Evolutionary conservation across 1,139 yeast genomes (phyloP).

Genomic region (Lodderomyces jiufengensis): DNA sequence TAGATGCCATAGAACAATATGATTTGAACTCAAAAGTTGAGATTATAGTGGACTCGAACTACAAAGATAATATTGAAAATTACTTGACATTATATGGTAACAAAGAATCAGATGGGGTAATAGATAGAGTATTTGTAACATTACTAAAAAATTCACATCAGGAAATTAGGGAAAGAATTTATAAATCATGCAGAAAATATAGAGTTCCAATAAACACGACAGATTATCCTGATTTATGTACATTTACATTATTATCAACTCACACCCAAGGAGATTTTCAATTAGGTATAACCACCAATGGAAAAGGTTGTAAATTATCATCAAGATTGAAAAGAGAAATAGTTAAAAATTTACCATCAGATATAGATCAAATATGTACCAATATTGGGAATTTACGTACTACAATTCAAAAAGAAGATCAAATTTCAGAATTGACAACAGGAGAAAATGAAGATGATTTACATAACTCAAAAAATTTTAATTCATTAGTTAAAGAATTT

Average conservation of each 20-base stretch:
- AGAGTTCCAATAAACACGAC: slow-evolving; percentile 82
- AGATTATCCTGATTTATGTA: slow-evolving; percentile 67
- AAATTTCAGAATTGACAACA: slow-evolving; percentile 26
- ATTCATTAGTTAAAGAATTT: slow-evolving; percentile 60
- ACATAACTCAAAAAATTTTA: slow-evolving; percentile 54
- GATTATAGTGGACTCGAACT: slow-evolving; percentile 13
- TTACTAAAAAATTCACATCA: slow-evolving; percentile 25
- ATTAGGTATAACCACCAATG: slow-evolving; percentile 80
- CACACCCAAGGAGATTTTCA: slow-evolving; percentile 71
- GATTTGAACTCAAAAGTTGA: slow-evolving; percentile 22
- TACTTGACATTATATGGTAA: slow-evolving; percentile 48
- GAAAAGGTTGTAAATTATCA: slow-evolving; percentile 88
- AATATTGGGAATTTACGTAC: slow-evolving; percentile 66
- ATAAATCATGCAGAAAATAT: slow-evolving; percentile 46
- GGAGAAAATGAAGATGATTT: slow-evolving; percentile 74
- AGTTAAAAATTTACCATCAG: slow-evolving; percentile 59
- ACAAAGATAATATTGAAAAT: not conserved
- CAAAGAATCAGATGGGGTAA: slow-evolving; percentile 53
- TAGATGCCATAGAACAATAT: slow-evolving; percentile 21
- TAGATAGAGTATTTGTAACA: slow-evolving; percentile 73
- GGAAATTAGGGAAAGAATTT: slow-evolving; percentile 37
- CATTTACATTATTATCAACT: slow-evolving; percentile 75
- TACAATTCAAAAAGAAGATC: slow-evolving; percentile 54
- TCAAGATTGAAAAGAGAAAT: slow-evolving; percentile 75
- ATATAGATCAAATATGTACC: slow-evolving; percentile 65